Base-by-base conservation (phyloP, 176 grass and related monocot species). In the Triticum timopheevii region DNA sequence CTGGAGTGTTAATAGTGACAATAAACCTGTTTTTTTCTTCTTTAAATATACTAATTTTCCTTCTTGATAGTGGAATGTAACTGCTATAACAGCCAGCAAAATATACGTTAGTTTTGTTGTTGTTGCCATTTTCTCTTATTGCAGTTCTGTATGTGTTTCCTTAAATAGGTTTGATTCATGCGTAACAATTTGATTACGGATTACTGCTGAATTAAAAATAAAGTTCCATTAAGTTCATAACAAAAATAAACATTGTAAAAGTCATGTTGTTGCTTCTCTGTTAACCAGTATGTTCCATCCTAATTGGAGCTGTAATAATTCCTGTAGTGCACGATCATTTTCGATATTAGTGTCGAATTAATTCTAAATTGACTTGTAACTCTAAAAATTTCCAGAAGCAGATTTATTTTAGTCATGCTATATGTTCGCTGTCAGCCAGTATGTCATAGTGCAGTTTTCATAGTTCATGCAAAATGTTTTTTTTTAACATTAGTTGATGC, bases 321-420 rank as follows among this genome's bases (percentile, higher is more conserved):
- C 42, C 23, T 72, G 68, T 25, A 82, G 25, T 77, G 16, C 74
- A 54, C 16, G 76, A 65, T 54, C 11, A 20, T 86, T 66, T 64
- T 80, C 28, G 28, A 64, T 80, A 70, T 77, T 80, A 56, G 13
- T 54, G 5, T 7, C 15, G 25, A 44, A 20, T 76, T 77, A 38
- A 52, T 69, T 80, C 25, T 85, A 23, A 61, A 79, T 69, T 61
- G 28, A 36, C 20, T 47, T 90, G 30, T 66, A 84, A 63, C 34
- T 69, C 80, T 6, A 52, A 28, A 4, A 10, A 10, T 85, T 52
- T 40, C 13, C 24, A 82, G 74, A 39, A 33, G 27, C n/a, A 69
- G 15, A 42, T 80, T 80, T 85, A 44, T 80, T 71, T 80, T 82
- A 40, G 17, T 86, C 72, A 40, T 71, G 11, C 50, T 69, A 38